Percentiles rank a stretch among this genome's conserved stretches.
phyloP scores from a whole-genome alignment of 2,329 filamentous ascomycete species.

The Aspergillus puulaauensis region DNA sequence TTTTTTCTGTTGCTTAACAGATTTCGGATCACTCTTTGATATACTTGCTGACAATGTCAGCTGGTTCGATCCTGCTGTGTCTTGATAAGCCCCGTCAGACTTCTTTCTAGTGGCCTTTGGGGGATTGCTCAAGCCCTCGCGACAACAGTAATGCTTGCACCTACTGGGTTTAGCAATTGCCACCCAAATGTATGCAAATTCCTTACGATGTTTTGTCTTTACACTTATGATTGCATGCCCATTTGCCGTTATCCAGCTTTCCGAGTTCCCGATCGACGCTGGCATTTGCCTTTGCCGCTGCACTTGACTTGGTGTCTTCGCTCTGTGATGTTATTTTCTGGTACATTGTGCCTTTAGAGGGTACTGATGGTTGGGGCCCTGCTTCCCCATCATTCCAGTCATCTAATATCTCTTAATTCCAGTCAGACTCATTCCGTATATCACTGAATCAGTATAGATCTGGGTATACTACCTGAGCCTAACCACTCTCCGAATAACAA shows the following conservation, averaged over 20 bases:
- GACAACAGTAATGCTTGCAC: constrained; percentile 74
- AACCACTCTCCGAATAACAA: constrained; percentile 56
- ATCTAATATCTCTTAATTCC: background rate
- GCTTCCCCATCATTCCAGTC: background rate
- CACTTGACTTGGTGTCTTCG: constrained; percentile 10
- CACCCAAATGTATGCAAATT: constrained; percentile 14
- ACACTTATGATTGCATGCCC: constrained; percentile 72
- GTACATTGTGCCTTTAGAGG: background rate
- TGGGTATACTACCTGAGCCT: constrained; percentile 32
- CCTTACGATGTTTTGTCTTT: constrained; percentile 53
- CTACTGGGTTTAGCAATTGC: constrained; percentile 26
- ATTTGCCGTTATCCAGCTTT: constrained; percentile 67
- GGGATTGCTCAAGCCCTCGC: constrained; percentile 67
- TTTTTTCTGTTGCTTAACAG: constrained; percentile 1
- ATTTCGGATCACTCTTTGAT: constrained; percentile 5
- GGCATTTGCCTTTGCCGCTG: constrained; percentile 8
- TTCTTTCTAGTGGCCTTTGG: constrained; percentile 42
- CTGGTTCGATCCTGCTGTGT: constrained; percentile 28
- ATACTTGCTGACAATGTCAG: constrained; percentile 30
- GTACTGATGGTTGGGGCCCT: background rate
- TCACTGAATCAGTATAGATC: background rate
- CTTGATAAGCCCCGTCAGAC: constrained; percentile 12
- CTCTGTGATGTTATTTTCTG: constrained; percentile 7
- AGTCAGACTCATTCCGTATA: background rate
- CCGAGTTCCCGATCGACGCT: constrained; percentile 40